Percentiles rank a stretch among this genome's conserved stretches.
These are phyloP conservation scores for Petunia secreta DNA, from an alignment of 257 asterid species.

Conservation along the genomic window DNA sequence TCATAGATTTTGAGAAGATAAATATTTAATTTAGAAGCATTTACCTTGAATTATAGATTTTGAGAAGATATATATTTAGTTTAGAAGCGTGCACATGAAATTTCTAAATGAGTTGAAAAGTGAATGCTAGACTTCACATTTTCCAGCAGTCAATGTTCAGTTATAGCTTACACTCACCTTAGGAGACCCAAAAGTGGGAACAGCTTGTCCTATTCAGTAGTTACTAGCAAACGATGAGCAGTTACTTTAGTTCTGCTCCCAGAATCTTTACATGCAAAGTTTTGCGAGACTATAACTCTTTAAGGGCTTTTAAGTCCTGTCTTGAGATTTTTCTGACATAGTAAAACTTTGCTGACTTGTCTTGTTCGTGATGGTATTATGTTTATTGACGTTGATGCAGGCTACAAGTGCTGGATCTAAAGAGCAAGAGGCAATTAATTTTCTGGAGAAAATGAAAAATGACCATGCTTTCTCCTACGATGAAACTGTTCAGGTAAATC, in stretches of 20 bases:
- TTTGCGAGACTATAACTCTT: not conserved
- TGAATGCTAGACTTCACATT: not conserved
- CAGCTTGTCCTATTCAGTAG: not conserved
- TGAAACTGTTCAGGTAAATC: slow-evolving; percentile 91
- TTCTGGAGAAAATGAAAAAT: slow-evolving; percentile 93
- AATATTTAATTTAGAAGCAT: too few species aligned
- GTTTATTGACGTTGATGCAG: slow-evolving; percentile 46
- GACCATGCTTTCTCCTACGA: slow-evolving; percentile 85
- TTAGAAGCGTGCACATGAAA: not conserved
- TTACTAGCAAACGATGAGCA: not conserved
- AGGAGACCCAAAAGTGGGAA: not conserved
- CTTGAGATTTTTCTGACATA: not conserved
- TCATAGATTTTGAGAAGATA: too few species aligned
- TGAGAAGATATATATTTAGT: too few species aligned
- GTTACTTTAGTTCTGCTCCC: not conserved
- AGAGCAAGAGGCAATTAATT: slow-evolving; percentile 95
- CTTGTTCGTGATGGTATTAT: slow-evolving; percentile 1
- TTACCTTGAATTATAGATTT: too few species aligned
- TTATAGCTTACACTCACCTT: not conserved
- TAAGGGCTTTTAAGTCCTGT: not conserved
- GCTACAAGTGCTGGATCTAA: slow-evolving; percentile 97
- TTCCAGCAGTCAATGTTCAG: not conserved
- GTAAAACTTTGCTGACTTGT: not conserved
- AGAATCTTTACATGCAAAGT: not conserved
- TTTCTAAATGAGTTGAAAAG: not conserved